Conservation (phyloP, 305 asterid species). For the Fraxinus floribunda region DNA sequence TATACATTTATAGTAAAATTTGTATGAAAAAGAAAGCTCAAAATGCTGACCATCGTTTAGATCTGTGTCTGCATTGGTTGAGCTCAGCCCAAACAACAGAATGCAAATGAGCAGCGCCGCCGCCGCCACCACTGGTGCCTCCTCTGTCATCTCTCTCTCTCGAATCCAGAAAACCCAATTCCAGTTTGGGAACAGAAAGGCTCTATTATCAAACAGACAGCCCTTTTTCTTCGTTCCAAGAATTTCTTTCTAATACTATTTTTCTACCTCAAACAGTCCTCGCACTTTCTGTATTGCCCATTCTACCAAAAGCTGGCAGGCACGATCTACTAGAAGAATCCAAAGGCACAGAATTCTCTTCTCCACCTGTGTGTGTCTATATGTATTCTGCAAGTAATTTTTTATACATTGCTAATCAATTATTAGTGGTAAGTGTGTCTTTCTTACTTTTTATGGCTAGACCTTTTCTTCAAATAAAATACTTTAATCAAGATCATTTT, state of each 20-base stretch:
- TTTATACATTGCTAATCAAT: neutral
- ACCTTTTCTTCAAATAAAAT: neutral
- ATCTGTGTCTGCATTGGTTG: constrained; percentile 73
- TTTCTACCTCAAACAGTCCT: constrained; percentile 36
- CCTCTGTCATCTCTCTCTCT: constrained; percentile 36
- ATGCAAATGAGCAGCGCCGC: constrained; percentile 58
- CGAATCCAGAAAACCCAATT: constrained; percentile 11
- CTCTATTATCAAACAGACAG: constrained; percentile 28
- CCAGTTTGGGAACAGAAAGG: constrained; percentile 31
- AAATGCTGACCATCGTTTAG: constrained; percentile 67
- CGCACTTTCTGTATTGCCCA: constrained; percentile 41
- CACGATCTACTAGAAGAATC: constrained; percentile 80
- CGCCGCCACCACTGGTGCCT: constrained; percentile 37
- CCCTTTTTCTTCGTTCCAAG: constrained; percentile 22
- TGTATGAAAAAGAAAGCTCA: neutral
- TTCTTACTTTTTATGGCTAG: neutral
- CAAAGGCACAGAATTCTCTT: constrained; percentile 65
- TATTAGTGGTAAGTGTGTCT: neutral
- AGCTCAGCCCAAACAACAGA: constrained; percentile 36
- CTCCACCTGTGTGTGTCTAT: neutral
- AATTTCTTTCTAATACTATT: constrained; percentile 3
- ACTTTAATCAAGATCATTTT: neutral
- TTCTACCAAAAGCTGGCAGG: constrained; percentile 80
- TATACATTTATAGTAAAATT: neutral
- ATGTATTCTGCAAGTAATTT: neutral